phyloP scores from a whole-genome alignment of 2,329 filamentous ascomycete genomes.

The Thermothelomyces thermophilus region DNA sequence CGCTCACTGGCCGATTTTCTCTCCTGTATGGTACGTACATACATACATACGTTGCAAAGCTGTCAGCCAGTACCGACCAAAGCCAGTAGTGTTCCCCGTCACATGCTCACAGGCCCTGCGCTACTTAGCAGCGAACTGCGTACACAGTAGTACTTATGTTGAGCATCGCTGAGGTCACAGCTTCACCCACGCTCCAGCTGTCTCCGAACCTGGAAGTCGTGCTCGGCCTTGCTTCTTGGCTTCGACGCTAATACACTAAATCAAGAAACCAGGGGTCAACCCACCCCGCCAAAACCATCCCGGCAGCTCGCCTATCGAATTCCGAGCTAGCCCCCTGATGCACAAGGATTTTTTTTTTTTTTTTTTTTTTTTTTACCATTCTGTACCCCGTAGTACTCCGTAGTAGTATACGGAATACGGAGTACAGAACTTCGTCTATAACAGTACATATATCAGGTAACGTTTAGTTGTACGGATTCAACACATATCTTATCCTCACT shows the following conservation, averaged over 20 bases:
- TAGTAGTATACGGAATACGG: no score
- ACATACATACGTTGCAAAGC: not conserved
- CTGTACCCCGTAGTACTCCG: not conserved
- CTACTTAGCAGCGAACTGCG: not conserved
- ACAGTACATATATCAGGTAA: no score
- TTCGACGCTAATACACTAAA: slow-evolving; percentile 6
- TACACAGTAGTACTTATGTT: no score
- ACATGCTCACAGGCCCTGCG: not conserved
- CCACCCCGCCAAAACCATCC: slow-evolving; percentile 3
- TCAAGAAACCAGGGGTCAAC: not conserved
- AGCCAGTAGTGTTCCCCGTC: not conserved
- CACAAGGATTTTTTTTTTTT: no score
- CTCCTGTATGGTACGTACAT: not conserved
- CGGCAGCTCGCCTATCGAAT: slow-evolving; percentile 14
- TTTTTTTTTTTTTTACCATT: slow-evolving; percentile 12
- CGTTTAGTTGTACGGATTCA: no score
- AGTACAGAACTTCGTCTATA: no score
- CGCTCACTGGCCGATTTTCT: slow-evolving; percentile 14
- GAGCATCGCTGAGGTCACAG: not conserved
- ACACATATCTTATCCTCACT: no score
- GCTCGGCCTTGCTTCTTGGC: slow-evolving; percentile 3
- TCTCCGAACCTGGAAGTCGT: not conserved
- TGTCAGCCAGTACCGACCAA: slow-evolving; percentile 4
- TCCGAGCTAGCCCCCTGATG: slow-evolving; percentile 16
- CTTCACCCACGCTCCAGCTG: not conserved